Conservation (phyloP, 2,329 filamentous ascomycete species). For the Ophiostoma tasmaniense region DNA sequence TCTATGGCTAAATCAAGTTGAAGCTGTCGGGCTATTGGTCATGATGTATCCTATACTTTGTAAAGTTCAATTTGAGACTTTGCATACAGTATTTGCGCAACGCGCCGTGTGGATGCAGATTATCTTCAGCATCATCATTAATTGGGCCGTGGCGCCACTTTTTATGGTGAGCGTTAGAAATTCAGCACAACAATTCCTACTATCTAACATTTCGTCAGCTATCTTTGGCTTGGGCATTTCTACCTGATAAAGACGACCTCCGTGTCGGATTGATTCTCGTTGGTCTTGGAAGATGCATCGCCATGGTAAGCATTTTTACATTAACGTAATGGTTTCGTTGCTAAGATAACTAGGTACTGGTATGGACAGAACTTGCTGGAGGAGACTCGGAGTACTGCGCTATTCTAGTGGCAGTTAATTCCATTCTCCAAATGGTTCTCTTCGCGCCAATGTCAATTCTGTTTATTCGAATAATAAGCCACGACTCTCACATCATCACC, state of each 20-base stretch:
- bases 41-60: conserved; percentile 96
- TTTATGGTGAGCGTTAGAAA: conserved; percentile 56
- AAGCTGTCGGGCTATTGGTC: conserved; percentile 69
- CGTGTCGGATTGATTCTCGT: conserved; percentile 69
- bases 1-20: neutral
- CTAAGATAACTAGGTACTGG: conserved; percentile 26
- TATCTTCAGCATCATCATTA: conserved; percentile 64
- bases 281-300: conserved; percentile 76
- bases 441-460: conserved; percentile 61
- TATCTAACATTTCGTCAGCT: conserved; percentile 34
- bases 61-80: conserved; percentile 70
- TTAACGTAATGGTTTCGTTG: neutral
- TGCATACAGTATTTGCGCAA: conserved; percentile 57
- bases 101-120: conserved; percentile 68
- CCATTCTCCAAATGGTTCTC: conserved; percentile 63
- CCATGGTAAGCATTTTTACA: conserved; percentile 56
- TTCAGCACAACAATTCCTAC: neutral
- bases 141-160: conserved; percentile 76
- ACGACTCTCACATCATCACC: conserved; percentile 27
- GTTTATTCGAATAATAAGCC: conserved; percentile 62
- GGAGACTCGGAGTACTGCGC: conserved; percentile 79
- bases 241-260: conserved; percentile 49
- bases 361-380: conserved; percentile 64
- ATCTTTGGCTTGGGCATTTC: conserved; percentile 58
- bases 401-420: conserved; percentile 68